A percentile compares a stretch with the other conserved stretches of the same genome.
Conservation (phyloP, 2,329 filamentous ascomycete species). For the Tolypocladium ovalisporum region DNA sequence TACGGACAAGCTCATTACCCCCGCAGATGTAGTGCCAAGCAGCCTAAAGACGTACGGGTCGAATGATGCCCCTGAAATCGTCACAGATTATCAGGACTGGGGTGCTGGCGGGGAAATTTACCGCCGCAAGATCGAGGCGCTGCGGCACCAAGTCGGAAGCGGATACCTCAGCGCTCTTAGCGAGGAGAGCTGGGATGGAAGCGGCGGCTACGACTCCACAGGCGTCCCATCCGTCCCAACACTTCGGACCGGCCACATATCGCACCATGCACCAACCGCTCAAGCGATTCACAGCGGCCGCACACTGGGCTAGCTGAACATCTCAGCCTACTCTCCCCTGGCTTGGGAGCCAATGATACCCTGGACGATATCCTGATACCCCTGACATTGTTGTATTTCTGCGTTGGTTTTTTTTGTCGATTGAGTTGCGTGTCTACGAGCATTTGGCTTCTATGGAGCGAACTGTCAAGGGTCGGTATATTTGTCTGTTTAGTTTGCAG, state of each 20-base stretch:
- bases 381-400: constrained; percentile 10
- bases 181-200: constrained; percentile 57
- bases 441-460: not conserved
- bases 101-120: constrained; percentile 67
- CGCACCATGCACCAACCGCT: constrained; percentile 20
- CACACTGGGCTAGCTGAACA: constrained; percentile 30
- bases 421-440: not conserved
- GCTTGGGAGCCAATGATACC: constrained; percentile 5
- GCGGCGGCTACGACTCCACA: constrained; percentile 11
- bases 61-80: not conserved
- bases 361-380: constrained; percentile 14
- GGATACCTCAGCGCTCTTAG: constrained; percentile 80
- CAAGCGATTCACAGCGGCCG: constrained; percentile 44
- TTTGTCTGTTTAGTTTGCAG: constrained; percentile 5
- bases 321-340: not conserved
- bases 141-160: constrained; percentile 76
- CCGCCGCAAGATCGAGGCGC: constrained; percentile 74
- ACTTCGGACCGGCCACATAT: constrained; percentile 18
- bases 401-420: not conserved
- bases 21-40: not conserved
- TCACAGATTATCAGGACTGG: constrained; percentile 42
- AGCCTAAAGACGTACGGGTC: not conserved
- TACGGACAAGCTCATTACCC: constrained; percentile 10
- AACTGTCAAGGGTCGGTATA: not conserved
- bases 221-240: constrained; percentile 14